Base-by-base conservation (phyloP, 345 rosid genomes). In the Salix suchowensis region DNA sequence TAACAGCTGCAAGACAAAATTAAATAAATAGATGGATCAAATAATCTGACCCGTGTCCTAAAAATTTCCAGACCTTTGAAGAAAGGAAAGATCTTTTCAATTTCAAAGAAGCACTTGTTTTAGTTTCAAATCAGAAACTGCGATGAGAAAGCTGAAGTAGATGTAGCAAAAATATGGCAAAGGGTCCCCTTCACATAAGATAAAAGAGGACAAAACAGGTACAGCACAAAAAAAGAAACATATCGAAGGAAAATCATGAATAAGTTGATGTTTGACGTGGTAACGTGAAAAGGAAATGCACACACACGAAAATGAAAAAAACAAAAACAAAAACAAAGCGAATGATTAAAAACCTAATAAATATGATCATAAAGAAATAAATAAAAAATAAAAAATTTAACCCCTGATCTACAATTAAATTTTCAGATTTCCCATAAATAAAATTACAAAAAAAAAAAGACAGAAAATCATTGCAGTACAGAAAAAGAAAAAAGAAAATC, bases 111-210 rank as follows among this genome's bases (percentile, higher is more conserved):
- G 46, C 55, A 42, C 62, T 34, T 50, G 62, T 42, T 86, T 44
- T 37, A 36, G 71, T n/a, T 24, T 67, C 42, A 12, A 44, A n/a
- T 14, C 26, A 80, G 42, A 44, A 79, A 69, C 30, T 23, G 13
- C 64, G 65, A 67, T 6, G 68, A 52, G 64, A 44, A 78, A 77
- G 64, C 52, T n/a, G 42, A 70, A 34, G 16, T 70, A 26, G 42
- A 13, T 40, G 58, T 11, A 30, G 30, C 58, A 50, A 54, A 70
- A 74, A 66, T 23, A 6, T 24, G 69, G 64, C 11, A 37, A 58
- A 30, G 72, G 65, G 71, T 80, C 73, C 81, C 52, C 55, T 46
- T 73, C 75, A 66, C 61, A 75, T n/a, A 37, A 80, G 71, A 74
- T 65, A 72, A 69, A 73, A 44, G 14, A 70, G 58, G 68, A 77